Conservation (phyloP, 179 eudicot species). For the Patellifolia procumbens region DNA sequence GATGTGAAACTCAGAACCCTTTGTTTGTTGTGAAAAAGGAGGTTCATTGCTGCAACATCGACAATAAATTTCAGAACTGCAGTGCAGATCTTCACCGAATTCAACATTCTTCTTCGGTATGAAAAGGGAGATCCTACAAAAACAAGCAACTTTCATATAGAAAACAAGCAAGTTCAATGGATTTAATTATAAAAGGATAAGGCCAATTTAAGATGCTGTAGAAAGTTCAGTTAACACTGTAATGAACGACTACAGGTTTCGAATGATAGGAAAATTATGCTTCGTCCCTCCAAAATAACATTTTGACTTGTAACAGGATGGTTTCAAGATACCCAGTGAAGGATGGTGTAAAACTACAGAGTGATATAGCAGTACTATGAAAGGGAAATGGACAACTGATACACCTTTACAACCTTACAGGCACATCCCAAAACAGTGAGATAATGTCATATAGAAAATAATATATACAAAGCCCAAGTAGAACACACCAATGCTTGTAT, state of each 20-base stretch:
- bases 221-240: background rate
- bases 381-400: background rate
- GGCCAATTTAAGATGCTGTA: background rate
- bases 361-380: background rate
- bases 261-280: background rate
- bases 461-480: background rate
- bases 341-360: background rate
- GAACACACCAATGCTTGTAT: background rate
- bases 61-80: slow-evolving; percentile 69
- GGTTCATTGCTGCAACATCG: slow-evolving; percentile 54
- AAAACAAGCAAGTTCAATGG: too few species aligned
- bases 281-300: background rate
- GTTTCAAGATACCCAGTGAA: background rate
- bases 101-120: slow-evolving; percentile 44
- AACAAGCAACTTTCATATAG: too few species aligned
- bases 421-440: slow-evolving; percentile 1
- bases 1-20: slow-evolving; percentile 56
- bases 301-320: background rate
- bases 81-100: slow-evolving; percentile 64
- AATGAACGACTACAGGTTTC: background rate
- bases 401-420: too few species aligned
- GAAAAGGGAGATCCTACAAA: slow-evolving; percentile 41
- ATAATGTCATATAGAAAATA: background rate
- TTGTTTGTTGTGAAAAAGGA: slow-evolving; percentile 37
- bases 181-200: background rate